Percentiles rank a stretch among this genome's conserved stretches.
Conservation (phyloP, 352 stramenopile genomes). For the Pythium dissotocum region DNA sequence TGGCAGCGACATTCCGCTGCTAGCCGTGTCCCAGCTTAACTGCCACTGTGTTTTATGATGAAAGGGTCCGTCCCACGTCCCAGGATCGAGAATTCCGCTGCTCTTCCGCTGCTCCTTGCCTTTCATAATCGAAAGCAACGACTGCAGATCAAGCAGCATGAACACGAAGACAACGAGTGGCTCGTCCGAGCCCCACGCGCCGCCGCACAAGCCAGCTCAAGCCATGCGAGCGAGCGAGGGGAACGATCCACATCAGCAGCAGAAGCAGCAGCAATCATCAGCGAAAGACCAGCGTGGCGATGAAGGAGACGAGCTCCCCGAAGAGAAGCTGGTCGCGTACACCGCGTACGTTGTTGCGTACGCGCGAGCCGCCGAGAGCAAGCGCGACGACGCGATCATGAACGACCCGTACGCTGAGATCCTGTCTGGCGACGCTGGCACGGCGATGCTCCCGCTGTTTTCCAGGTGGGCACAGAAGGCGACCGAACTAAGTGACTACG, state of each 20-base stretch:
- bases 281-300: background rate
- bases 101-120: background rate
- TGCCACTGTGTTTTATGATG: too few relatives aligned
- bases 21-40: background rate
- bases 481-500: slow-evolving; percentile 20
- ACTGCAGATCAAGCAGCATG: background rate
- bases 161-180: slow-evolving; percentile 21
- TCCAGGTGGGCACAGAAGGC: slow-evolving; percentile 25
- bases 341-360: slow-evolving; percentile 43
- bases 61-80: background rate
- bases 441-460: slow-evolving; percentile 17
- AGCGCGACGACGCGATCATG: slow-evolving; percentile 38
- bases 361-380: slow-evolving; percentile 39
- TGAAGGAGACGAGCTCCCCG: slow-evolving; percentile 2
- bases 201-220: slow-evolving; percentile 12
- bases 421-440: slow-evolving; percentile 35
- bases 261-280: background rate
- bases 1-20: background rate
- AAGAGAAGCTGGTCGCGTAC: slow-evolving; percentile 40
- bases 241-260: slow-evolving; percentile 1
- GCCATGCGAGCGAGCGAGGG: slow-evolving; percentile 5
- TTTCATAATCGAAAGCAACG: background rate
- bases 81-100: background rate
- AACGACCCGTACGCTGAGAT: slow-evolving; percentile 49
- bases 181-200: slow-evolving; percentile 25